Conservation (phyloP, 441 rosid genomes). For the Hura crepitans region DNA sequence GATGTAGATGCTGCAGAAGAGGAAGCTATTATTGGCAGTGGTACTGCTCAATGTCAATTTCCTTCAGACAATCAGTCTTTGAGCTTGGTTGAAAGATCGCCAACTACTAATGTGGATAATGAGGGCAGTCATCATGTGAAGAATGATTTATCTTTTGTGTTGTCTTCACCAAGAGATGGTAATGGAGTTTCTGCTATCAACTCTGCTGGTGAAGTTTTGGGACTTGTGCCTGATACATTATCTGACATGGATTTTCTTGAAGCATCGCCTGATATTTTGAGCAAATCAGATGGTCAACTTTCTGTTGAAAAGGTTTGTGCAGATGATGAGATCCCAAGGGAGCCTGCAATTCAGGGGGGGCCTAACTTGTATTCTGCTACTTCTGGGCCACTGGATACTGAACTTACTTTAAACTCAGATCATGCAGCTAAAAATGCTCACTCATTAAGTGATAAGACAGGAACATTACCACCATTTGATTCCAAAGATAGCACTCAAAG, state of each 20-base stretch:
- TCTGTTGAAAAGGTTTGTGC: conserved; percentile 32
- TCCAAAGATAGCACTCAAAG: conserved; percentile 27
- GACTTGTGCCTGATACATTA: conserved; percentile 34
- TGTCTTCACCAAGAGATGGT: conserved; percentile 31
- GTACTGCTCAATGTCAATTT: conserved; percentile 25
- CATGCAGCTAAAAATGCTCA: conserved; percentile 20
- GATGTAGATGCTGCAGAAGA: conserved; percentile 34
- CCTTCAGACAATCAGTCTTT: conserved; percentile 28
- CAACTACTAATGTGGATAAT: conserved; percentile 25
- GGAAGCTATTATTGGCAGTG: conserved; percentile 27
- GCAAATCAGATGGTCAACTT: conserved; percentile 29
- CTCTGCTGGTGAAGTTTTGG: conserved; percentile 36
- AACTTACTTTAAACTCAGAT: conserved; percentile 26
- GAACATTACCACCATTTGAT: conserved; percentile 24
- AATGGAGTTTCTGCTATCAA: conserved; percentile 34
- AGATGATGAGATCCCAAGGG: conserved; percentile 32
- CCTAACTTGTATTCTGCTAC: conserved; percentile 31
- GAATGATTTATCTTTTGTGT: conserved; percentile 31
- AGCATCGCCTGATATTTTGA: conserved; percentile 25
- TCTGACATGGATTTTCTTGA: conserved; percentile 40
- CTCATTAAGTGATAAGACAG: conserved; percentile 22
- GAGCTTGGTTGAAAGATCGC: conserved; percentile 27
- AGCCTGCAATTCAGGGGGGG: conserved; percentile 31
- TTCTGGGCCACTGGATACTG: conserved; percentile 28
- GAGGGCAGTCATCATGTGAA: conserved; percentile 22